Evolutionary conservation across 805 yeast species (phyloP), one percentile per base, ranked within the genome.

Genomic region (Yarrowia osloensis): DNA sequence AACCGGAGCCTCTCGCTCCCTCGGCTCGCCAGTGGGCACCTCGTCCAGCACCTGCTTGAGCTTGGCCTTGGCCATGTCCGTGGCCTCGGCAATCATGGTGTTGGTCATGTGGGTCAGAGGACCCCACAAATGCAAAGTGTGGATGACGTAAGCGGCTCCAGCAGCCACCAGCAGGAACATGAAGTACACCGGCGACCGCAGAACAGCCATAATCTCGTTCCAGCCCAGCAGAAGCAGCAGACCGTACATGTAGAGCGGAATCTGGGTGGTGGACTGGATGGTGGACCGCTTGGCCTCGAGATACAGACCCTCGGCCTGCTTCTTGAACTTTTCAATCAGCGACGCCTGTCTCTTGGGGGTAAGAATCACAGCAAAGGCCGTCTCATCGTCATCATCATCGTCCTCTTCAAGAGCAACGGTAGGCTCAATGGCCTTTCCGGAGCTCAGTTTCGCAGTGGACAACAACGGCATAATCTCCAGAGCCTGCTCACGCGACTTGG

Each of bases 131-230:
- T 88, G 88, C 75, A 89, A 81, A 67, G 82, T 83, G 74, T 90
- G 88, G 68, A 91, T 82, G 62, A 89, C 83, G 74, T 88, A 91
- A 1, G 83, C 74, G 0, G 85, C 88, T 0, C 89, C 90, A 1
- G 84, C 84, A 0, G 82, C 52, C 12, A 91, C 62, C 50, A 93
- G 74, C 1, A 84, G 72, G 59, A 92, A 75, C 44, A 77, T 47
- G 70, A 93, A 86, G 71, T 89, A 84, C n/a, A 94, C 73, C 65
- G 99, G 98, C 74, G 90, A 93, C 70, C 96, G 84, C 50, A 95
- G 74, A 19, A 95, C 85, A 11, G 95, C 88, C 89, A 92, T 84
- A 71, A 95, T 88, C 80, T 95, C 98, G 76, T 93, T 93, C 97
- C 97, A 95, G 11, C 99, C 99, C 24, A 95, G 80, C 3, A 90